Base-by-base conservation (phyloP, 2,329 filamentous ascomycete species). In the Endothia cerciana region DNA sequence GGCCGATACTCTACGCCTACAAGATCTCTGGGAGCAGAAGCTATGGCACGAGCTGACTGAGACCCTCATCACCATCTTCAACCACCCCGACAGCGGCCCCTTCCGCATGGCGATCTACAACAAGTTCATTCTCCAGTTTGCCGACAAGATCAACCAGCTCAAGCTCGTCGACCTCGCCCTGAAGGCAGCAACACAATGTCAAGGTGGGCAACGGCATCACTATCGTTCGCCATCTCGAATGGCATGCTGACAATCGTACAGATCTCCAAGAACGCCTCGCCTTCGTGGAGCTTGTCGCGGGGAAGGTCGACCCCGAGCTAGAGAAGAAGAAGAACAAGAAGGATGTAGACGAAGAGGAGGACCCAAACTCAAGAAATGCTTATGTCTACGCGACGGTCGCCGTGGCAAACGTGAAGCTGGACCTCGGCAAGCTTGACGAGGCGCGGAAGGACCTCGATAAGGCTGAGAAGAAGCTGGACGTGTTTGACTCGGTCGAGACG, bases 21-120 rank as follows among this genome's bases (percentile, higher is more conserved):
- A 99, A 83, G 93, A 97, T 77, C 92, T 89, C 76, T 99, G 95
- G 95, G 95, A 99, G 84, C 90, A 94, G 74, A 97, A 97, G 82
- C 87, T 99, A 81, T 99, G 95, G 95, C 95, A 99, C 83, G 94
- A 99, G 81, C 90, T 99, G 72, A 99, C 95, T 43, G 91, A 97
- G 75, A 85, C 90, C 62, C 87, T 99, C 65, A 84, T 97, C 72
- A 86, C 91, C 71, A 97, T 94, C 86, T 99, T 97, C 83, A 89
- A 89, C 74, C 82, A 92, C 73, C 86, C 91, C 55, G 87, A 89
- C 75, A 98, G 94, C 79, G 90, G 89, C 65, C 84, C 88, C 66
- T 93, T 97, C 81, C 90, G 94, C 75, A 87, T 99, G 81, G 84
- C 89, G 67, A 91, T 99, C 79, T 99, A 95, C 85, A 93, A 95